Evolutionary conservation across 2,329 filamentous ascomycete genomes (phyloP), one percentile per base, ranked within the genome.

Genomic region (Colletotrichum navitas): DNA sequence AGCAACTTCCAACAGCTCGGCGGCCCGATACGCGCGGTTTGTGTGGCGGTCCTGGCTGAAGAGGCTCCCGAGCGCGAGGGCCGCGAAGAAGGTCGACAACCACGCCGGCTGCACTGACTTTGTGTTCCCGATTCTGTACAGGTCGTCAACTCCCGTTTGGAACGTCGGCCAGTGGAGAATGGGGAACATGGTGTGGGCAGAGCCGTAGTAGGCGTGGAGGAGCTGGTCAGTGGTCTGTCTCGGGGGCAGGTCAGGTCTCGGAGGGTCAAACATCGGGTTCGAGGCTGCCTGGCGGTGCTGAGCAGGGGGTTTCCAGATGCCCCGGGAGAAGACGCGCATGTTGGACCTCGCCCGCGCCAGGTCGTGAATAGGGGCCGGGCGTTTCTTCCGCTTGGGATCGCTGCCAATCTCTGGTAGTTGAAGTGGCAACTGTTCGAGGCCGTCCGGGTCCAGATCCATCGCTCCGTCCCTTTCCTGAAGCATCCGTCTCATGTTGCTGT

Each of bases 81-180:
- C 90, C 1, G 91, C 90, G 77, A 95, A 97, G 76, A 98, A 92
- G 26, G 96, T 85, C 2, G 94, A 91, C 43, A 92, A 85, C 90
- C 94, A 97, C 45, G 91, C 89, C 21, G 90, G 86, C 0, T 92
- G 85, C 8, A 89, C 85, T 4, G 88, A 87, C 39, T 88, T 84
- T 24, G 92, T 84, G 54, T 87, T 88, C 5, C 90, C 88, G 52
- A 84, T 83, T 66, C 88, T 88, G 80, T 97, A 97, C 8, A 97
- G 85, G 11, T 90, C 87, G 68, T 97, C 93, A 72, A 95, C 92
- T 63, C 92, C 89, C 59, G 88, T 86, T 76, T 92, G 86, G 76
- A 98, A 97, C 0, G 89, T 92, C 2, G 94, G 93, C 93, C 95
- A 97, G 80, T 98, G 94, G 12, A 98, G 78, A 54, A 97, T 90